phyloP scores from a whole-genome alignment of 2,329 filamentous ascomycete species.

The Alternaria consortialis region DNA sequence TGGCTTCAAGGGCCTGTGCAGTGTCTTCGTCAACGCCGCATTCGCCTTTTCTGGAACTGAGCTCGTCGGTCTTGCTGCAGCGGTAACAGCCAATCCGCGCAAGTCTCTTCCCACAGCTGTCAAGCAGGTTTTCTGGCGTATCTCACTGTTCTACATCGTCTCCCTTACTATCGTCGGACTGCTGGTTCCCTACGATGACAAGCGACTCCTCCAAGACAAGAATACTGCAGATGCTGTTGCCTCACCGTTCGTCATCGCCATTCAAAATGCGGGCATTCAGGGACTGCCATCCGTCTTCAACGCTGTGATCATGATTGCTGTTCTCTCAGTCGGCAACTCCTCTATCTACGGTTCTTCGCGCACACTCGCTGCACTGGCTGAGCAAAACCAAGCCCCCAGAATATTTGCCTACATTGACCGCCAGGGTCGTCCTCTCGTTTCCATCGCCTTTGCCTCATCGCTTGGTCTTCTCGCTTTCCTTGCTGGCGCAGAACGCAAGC shows the following conservation, averaged over 20 bases:
- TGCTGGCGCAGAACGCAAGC: slow-evolving; percentile 53
- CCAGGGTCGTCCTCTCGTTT: slow-evolving; percentile 66
- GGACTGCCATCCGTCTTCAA: slow-evolving; percentile 91
- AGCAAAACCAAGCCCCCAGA: slow-evolving; percentile 70
- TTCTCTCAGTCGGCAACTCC: slow-evolving; percentile 90
- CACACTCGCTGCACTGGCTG: slow-evolving; percentile 87
- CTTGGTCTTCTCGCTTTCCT: slow-evolving; percentile 70
- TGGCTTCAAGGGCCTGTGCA: slow-evolving; percentile 84
- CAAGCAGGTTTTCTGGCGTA: slow-evolving; percentile 94
- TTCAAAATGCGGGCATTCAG: slow-evolving; percentile 81
- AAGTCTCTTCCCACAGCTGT: slow-evolving; percentile 88
- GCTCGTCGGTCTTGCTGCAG: slow-evolving; percentile 78
- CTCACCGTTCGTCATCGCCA: slow-evolving; percentile 93
- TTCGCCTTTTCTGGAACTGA: slow-evolving; percentile 81
- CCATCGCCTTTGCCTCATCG: slow-evolving; percentile 62
- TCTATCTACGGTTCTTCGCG: slow-evolving; percentile 91
- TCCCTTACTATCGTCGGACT: slow-evolving; percentile 83
- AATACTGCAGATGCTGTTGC: slow-evolving; percentile 73
- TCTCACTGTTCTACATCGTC: slow-evolving; percentile 79
- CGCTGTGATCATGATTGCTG: slow-evolving; percentile 89
- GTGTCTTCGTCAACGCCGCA: slow-evolving; percentile 78
- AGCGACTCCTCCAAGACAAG: slow-evolving; percentile 66
- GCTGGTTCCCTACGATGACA: slow-evolving; percentile 77
- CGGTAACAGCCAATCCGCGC: slow-evolving; percentile 79
- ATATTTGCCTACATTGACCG: slow-evolving; percentile 69